phyloP scores from a whole-genome alignment of 1,284 basidiomycete species.

The Ceraceosorus bombacis region DNA sequence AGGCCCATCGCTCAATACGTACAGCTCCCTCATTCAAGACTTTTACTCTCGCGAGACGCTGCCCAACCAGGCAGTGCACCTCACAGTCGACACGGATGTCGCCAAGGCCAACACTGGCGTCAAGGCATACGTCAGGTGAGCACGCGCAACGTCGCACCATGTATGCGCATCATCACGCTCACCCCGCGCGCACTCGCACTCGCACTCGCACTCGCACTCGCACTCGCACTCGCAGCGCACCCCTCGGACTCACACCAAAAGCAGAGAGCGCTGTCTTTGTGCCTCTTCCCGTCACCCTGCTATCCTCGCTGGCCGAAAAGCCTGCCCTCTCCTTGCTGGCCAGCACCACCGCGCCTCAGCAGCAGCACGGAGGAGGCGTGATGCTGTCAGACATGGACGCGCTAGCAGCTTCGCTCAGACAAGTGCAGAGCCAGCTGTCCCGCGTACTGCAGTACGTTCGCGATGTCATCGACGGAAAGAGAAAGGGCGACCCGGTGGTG shows the following conservation, averaged over 20 bases:
- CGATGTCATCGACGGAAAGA: slow-evolving; percentile 68
- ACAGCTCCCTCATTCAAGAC: slow-evolving; percentile 96
- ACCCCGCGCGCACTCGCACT: too few species aligned
- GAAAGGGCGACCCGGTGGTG: slow-evolving; percentile 74
- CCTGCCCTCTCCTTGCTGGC: slow-evolving; percentile 57
- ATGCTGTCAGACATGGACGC: slow-evolving; percentile 45
- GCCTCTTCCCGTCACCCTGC: slow-evolving; percentile 31
- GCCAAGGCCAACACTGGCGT: slow-evolving; percentile 55
- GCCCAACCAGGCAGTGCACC: slow-evolving; percentile 81
- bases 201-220: slow-evolving; percentile 50
- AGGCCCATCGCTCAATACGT: slow-evolving; percentile 74
- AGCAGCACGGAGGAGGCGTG: slow-evolving; percentile 18
- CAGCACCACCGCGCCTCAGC: slow-evolving; percentile 55
- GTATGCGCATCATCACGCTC: too few species aligned
- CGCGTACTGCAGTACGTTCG: slow-evolving; percentile 79
- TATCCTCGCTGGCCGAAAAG: slow-evolving; percentile 49
- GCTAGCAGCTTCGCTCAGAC: slow-evolving; percentile 64
- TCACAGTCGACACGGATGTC: slow-evolving; percentile 81
- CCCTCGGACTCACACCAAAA: slow-evolving; percentile 40
- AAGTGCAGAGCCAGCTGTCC: slow-evolving; percentile 71
- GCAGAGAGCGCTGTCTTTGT: slow-evolving; percentile 46
- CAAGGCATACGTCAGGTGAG: slow-evolving; percentile 60
- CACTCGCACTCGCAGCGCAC: slow-evolving; percentile 57
- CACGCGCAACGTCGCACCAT: too few species aligned
- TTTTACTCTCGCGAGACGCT: slow-evolving; percentile 89